phyloP scores from a whole-genome alignment of 1,284 basidiomycete species.

The Cutaneotrichosporon mucoides region DNA sequence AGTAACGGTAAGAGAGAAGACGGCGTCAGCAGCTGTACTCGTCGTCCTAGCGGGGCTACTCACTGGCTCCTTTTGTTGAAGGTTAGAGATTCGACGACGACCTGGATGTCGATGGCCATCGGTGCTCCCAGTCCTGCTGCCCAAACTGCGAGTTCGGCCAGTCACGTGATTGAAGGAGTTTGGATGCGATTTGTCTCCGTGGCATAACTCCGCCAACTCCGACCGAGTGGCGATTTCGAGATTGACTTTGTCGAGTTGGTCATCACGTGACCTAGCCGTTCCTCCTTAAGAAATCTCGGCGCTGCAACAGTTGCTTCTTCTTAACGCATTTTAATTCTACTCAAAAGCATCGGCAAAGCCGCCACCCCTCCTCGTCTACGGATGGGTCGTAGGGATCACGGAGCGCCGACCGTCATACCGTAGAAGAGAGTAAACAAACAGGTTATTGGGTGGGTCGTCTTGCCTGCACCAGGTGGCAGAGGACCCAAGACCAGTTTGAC shows the following conservation, averaged over 20 bases:
- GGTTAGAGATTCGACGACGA: conserved; percentile 1
- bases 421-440: conserved; percentile 37
- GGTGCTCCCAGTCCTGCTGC: too few relatives aligned
- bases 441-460: conserved; percentile 39
- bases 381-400: conserved; percentile 14
- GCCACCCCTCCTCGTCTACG: conserved; percentile 16
- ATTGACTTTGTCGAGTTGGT: too few relatives aligned
- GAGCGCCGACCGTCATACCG: conserved; percentile 33
- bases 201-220: too few relatives aligned
- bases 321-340: conserved; percentile 26
- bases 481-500: conserved; percentile 42
- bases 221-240: too few relatives aligned
- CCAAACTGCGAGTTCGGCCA: too few relatives aligned
- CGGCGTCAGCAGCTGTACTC: neutral
- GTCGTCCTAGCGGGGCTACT: neutral
- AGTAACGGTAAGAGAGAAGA: neutral
- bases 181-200: too few relatives aligned
- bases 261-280: too few relatives aligned
- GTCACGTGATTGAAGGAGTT: too few relatives aligned
- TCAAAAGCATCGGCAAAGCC: conserved; percentile 35
- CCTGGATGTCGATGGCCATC: neutral
- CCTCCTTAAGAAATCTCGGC: neutral
- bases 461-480: conserved; percentile 23
- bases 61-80: conserved; percentile 5
- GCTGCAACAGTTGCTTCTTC: too few relatives aligned